Percentiles rank a stretch among this genome's conserved stretches.
These are phyloP conservation scores for Aspergillus fumigatus DNA, from an alignment of 2,329 filamentous ascomycete species.

Conservation along the genomic window DNA sequence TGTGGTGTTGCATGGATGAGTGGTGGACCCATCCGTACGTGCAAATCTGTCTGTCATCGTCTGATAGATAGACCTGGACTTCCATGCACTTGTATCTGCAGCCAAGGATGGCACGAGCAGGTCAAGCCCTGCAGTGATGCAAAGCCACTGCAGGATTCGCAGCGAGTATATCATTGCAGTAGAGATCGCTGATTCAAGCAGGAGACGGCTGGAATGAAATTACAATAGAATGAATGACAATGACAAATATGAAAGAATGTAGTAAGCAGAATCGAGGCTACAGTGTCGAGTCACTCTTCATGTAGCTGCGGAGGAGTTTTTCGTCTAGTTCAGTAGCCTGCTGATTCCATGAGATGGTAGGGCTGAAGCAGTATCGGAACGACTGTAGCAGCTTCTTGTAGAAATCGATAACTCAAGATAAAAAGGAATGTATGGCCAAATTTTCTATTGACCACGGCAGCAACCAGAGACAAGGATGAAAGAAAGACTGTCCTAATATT, in stretches of 20 bases:
- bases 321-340: not conserved
- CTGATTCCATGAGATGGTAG: not conserved
- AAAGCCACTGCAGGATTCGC: constrained; percentile 4
- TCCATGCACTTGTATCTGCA: constrained; percentile 33
- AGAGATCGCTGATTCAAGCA: not conserved
- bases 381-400: not conserved
- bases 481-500: not conserved
- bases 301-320: not conserved
- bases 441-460: not conserved
- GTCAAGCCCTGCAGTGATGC: not conserved
- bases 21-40: constrained; percentile 36
- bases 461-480: not conserved
- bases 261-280: not conserved
- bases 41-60: constrained; percentile 46
- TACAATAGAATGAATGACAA: not conserved
- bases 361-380: not conserved
- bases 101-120: constrained; percentile 14
- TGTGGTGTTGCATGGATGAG: constrained; percentile 26
- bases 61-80: constrained; percentile 42
- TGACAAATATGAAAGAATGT: not conserved
- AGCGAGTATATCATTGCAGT: constrained; percentile 1
- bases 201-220: not conserved
- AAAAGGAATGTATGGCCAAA: not conserved
- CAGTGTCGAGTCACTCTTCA: not conserved
- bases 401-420: not conserved